Evolutionary conservation across 2,329 filamentous ascomycete species (phyloP).

Genomic region (Penicillium sp.): DNA sequence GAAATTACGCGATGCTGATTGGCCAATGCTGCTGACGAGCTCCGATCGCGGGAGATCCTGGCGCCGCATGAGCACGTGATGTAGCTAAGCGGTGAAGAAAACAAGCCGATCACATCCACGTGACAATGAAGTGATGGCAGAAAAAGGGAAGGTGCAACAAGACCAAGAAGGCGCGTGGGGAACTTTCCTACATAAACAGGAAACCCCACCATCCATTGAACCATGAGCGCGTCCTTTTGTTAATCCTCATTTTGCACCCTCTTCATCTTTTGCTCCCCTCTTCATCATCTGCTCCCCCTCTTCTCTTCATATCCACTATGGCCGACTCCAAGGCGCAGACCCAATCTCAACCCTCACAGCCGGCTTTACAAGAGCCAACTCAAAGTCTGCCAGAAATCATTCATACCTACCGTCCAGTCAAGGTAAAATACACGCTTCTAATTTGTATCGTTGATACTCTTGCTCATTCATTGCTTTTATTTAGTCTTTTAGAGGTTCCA

Average conservation of each 20-base stretch:
- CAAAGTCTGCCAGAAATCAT: constrained; percentile 78
- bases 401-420: constrained; percentile 72
- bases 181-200: constrained; percentile 7
- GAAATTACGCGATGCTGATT: constrained; percentile 13
- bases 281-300: background rate
- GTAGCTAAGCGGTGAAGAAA: background rate
- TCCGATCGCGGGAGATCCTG: constrained; percentile 21
- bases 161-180: constrained; percentile 19
- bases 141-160: constrained; percentile 4
- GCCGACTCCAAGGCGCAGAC: constrained; percentile 28
- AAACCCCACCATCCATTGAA: background rate
- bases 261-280: background rate
- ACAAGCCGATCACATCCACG: background rate
- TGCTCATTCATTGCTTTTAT: constrained; percentile 9
- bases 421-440: constrained; percentile 53
- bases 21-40: constrained; percentile 10
- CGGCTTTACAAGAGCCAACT: constrained; percentile 32
- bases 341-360: constrained; percentile 22
- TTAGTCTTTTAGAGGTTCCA: constrained; percentile 36
- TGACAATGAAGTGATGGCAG: background rate
- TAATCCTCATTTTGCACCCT: background rate
- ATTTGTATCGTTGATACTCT: background rate
- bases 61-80: background rate
- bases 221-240: background rate
- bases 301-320: constrained; percentile 19